phyloP scores from a whole-genome alignment of 2,329 filamentous ascomycete species.

The Aspergillus eucalypticola region DNA sequence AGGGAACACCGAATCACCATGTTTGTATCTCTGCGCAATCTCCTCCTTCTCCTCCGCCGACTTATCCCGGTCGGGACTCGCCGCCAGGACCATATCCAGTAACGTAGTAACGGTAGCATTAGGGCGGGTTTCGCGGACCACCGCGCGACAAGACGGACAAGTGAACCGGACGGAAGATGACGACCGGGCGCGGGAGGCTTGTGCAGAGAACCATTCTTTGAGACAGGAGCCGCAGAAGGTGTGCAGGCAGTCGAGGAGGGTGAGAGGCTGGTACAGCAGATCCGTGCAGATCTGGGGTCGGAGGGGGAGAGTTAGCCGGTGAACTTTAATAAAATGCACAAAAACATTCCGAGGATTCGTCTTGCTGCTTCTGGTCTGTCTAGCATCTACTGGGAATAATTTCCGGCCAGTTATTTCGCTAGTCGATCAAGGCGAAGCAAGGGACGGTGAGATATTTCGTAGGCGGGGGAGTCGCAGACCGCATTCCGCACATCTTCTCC shows the following conservation, averaged over 20 bases:
- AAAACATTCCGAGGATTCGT: neutral
- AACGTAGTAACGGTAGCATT: constrained; percentile 89
- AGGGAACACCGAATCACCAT: constrained; percentile 79
- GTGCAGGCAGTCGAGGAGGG: constrained; percentile 88
- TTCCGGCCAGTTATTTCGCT: neutral
- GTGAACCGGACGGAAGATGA: constrained; percentile 62
- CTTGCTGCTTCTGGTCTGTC: neutral
- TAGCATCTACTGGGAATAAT: no score
- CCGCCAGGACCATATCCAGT: constrained; percentile 80
- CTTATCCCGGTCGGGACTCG: constrained; percentile 74
- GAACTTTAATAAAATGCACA: no score
- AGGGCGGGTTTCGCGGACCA: constrained; percentile 81
- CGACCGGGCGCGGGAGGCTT: constrained; percentile 59
- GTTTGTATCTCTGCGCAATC: constrained; percentile 73
- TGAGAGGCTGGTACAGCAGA: constrained; percentile 85
- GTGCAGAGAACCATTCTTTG: constrained; percentile 92
- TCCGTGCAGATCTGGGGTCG: constrained; percentile 84
- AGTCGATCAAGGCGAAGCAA: neutral
- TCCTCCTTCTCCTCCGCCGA: constrained; percentile 72
- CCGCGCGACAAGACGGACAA: constrained; percentile 87
- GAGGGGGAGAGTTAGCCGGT: neutral
- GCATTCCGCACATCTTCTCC: constrained; percentile 1
- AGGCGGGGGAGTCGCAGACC: constrained; percentile 1
- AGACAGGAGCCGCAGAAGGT: constrained; percentile 95
- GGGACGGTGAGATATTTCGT: neutral